Base-by-base conservation (phyloP, 2,329 filamentous ascomycete genomes). In the Massarina eburnea region DNA sequence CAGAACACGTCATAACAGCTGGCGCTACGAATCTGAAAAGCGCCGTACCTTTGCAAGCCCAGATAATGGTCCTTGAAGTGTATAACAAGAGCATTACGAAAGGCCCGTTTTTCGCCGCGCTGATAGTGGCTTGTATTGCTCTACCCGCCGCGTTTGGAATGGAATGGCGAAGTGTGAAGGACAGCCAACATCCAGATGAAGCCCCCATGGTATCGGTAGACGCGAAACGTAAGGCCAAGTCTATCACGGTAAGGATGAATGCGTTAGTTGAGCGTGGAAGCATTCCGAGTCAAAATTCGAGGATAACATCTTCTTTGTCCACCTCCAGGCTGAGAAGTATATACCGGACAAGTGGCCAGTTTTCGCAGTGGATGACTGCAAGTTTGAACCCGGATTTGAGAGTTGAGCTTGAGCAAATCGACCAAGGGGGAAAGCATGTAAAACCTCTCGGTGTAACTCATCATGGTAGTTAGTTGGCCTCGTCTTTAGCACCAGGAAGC, bases 81-180 rank as follows among this genome's bases (percentile, higher is more conserved):
- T 69, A 69, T 49, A 68, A 65, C 40, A 29, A 54, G 6, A 55
- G 59, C 10, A 33, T 69, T 5, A 66, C 55, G 20, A 43, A 64
- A 15, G 64, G 63, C 1, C 62, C 78, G 0, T 89, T 86, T 58
- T 77, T 80, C 43, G 79, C 86, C 6, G 77, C 76, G 3, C 68
- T 85, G 8, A 77, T 79, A 5, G 71, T 85, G 58, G 73, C 78
- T 1, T 76, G 73, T 21, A 53, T 85, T 3, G 75, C 74, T 2
- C 67, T 85, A 9, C 45, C 85, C 3, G 83, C 80, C 0, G 73
- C 77, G 0, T 49, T 77, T 1, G 67, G 70, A 1, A 78, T 88
- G 67, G 82, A 87, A 66, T 88, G 83, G 83, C 76, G 73, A 55
- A 85, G 76, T 52, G 81, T 88, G 44, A 87, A 86, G 70, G 79